Percentiles rank a stretch among this genome's conserved stretches.
Conservation (phyloP, 768 basidiomycete genomes). For the Dendrothele bispora region DNA sequence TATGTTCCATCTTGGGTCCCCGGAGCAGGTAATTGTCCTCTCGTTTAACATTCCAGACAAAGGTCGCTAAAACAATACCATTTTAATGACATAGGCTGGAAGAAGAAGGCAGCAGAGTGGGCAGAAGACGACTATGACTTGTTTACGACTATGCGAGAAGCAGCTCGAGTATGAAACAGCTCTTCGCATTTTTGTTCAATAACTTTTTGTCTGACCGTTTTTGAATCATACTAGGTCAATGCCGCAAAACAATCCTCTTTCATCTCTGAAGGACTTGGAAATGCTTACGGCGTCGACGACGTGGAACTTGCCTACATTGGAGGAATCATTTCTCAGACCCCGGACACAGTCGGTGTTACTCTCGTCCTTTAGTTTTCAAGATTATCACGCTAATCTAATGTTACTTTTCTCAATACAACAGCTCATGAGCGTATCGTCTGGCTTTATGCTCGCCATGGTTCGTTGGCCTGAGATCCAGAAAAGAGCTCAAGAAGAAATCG, state of each 20-base stretch:
- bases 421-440: conserved; percentile 33
- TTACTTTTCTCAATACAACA: background rate
- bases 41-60: background rate
- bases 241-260: background rate
- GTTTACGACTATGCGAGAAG: background rate
- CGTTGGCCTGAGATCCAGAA: conserved; percentile 26
- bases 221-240: background rate
- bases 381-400: background rate
- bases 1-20: background rate
- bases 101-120: background rate
- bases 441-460: conserved; percentile 24
- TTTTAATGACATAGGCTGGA: background rate
- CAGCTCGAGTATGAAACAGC: background rate
- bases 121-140: background rate
- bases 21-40: background rate
- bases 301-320: background rate
- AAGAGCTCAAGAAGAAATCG: conserved; percentile 35
- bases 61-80: background rate
- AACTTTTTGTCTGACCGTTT: no score
- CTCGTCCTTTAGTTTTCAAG: no score
- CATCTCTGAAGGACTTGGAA: background rate
- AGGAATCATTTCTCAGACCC: background rate
- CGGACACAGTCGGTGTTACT: no score
- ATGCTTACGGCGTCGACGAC: background rate
- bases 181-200: no score